Evolutionary conservation across 768 basidiomycete species (phyloP), one percentile per base, ranked within the genome.

Genomic region (Lactarius sp.): DNA sequence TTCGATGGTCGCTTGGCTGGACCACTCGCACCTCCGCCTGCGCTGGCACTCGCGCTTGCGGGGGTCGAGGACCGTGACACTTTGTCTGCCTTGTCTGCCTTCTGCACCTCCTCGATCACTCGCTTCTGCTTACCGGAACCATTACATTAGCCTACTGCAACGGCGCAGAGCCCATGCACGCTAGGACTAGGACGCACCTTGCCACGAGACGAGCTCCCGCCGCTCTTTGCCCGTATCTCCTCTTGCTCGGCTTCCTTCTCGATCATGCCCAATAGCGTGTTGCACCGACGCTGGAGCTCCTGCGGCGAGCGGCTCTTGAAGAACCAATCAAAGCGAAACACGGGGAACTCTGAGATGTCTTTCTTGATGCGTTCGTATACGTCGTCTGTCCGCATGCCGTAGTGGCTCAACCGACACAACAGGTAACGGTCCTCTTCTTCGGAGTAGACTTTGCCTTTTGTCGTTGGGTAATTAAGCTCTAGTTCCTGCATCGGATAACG

Each of bases 321-420:
- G 78, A 97, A 98, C 96, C 94, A 98, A 71, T 98, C 94, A 70
- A 98, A 98, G 22, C 95, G 81, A 78, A 98, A 99, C 14, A 95
- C 90, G 1, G 96, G 95, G 75, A 94, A 98, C 76, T 98, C 95
- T 16, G 86, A 88, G 67, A 98, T 94, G 74, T 98, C 96, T 74
- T 88, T 85, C 83, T 96, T 97, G 76, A 98, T 97, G 58, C 87
- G 77, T 71, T 99, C 96, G 71, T 94, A 97, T 31, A 93, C 89
- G 69, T 97, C 94, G 55, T 92, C 92, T 16, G 81, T 77, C 60
- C 87, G 86, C 81, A 98, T 86, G 27, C 94, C 94, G 68, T 98
- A 95, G 75, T 96, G 85, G 72, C 86, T 85, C 66, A 98, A 75
- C 31, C 94, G 85, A 71, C 92, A 94, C 44, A 98, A 82, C 12